Percentiles rank a stretch among this genome's conserved stretches.
Conservation (phyloP, 1,284 basidiomycete genomes). For the Flammula alnicola region DNA sequence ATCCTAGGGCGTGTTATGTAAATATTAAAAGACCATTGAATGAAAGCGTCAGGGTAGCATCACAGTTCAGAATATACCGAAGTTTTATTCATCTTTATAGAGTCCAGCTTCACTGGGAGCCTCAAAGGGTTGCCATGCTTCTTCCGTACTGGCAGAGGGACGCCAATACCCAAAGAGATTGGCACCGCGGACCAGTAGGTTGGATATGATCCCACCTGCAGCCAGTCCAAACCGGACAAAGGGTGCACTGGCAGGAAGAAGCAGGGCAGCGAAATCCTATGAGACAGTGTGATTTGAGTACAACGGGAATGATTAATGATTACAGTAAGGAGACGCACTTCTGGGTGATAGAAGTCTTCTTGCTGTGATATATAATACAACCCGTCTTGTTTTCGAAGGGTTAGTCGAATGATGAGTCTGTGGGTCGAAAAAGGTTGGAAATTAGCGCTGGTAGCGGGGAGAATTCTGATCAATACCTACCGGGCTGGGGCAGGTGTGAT, state of each 20-base stretch:
- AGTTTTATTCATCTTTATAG: conserved; percentile 24
- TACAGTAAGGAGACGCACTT: conserved; percentile 40
- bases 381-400: conserved; percentile 44
- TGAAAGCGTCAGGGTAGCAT: no score
- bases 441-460: neutral
- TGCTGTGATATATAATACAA: conserved; percentile 56
- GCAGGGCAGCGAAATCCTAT: conserved; percentile 53
- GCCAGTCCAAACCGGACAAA: conserved; percentile 44
- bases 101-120: conserved; percentile 24
- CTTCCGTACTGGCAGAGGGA: conserved; percentile 1
- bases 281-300: neutral
- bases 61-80: no score
- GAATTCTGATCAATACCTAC: conserved; percentile 32
- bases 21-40: no score
- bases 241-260: conserved; percentile 54
- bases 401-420: conserved; percentile 53
- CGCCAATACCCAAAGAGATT: conserved; percentile 47
- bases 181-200: conserved; percentile 46
- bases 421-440: neutral
- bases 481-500: conserved; percentile 49
- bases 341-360: conserved; percentile 67
- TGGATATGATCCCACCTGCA: conserved; percentile 44
- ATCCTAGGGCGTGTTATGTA: no score
- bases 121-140: conserved; percentile 13
- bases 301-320: neutral